A percentile compares a stretch with the other conserved stretches of the same genome.
These are phyloP conservation scores for Ceratobasidium sp. DNA, from an alignment of 1,284 basidiomycete genomes.

Conservation along the genomic window DNA sequence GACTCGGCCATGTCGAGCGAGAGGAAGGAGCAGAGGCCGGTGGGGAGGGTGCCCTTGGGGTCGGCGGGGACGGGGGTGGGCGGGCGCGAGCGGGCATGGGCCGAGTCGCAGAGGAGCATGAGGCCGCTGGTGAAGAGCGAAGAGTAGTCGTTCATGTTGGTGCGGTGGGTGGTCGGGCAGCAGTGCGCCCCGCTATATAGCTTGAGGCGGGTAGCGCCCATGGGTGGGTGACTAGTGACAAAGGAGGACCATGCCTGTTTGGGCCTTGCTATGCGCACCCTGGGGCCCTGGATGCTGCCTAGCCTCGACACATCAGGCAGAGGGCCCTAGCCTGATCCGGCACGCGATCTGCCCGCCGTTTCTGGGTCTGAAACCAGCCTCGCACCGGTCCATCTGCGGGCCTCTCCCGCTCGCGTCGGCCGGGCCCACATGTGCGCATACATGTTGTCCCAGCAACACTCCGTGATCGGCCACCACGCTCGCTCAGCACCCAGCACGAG, in stretches of 20 bases:
- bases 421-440: not conserved
- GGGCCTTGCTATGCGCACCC: not conserved
- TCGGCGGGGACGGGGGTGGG: conserved; percentile 1
- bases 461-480: conserved; percentile 19
- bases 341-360: not conserved
- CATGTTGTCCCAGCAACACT: not conserved
- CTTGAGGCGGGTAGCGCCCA: no score
- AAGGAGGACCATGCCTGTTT: not conserved
- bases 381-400: not conserved
- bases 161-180: no score
- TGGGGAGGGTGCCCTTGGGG: conserved; percentile 1
- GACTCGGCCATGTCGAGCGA: conserved; percentile 40
- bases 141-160: conserved; percentile 40
- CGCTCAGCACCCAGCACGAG: not conserved
- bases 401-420: not conserved
- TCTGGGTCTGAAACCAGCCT: not conserved
- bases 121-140: conserved; percentile 42
- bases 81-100: not conserved
- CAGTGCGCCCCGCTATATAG: no score
- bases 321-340: not conserved
- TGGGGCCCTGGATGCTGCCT: not conserved
- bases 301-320: not conserved
- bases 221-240: not conserved
- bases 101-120: conserved; percentile 33
- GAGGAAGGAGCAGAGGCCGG: conserved; percentile 33